Evolutionary conservation across 2,329 filamentous ascomycete genomes (phyloP).

Genomic region (Sporothrix brunneoviolacea): DNA sequence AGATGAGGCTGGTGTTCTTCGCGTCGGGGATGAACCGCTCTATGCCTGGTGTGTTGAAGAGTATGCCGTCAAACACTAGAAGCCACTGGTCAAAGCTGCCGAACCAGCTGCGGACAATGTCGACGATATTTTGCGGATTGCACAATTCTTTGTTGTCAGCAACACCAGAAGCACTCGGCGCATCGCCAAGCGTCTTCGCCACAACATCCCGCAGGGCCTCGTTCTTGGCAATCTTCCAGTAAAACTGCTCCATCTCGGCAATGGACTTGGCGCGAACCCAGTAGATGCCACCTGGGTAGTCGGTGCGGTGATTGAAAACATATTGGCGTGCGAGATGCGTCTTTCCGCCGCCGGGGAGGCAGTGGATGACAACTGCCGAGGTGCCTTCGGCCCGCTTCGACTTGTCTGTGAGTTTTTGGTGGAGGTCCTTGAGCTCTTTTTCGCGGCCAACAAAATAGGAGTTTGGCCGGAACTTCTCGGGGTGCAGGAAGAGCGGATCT

Average conservation of each 20-base stretch:
- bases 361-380: constrained; percentile 57
- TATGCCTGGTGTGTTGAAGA: constrained; percentile 52
- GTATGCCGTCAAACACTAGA: constrained; percentile 60
- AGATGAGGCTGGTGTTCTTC: constrained; percentile 57
- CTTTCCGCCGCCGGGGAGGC: constrained; percentile 61
- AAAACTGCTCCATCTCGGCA: constrained; percentile 53
- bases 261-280: constrained; percentile 60
- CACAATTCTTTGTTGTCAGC: constrained; percentile 19
- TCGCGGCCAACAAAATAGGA: constrained; percentile 56
- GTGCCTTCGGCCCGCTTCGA: constrained; percentile 50
- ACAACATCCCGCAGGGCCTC: constrained; percentile 39
- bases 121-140: constrained; percentile 43
- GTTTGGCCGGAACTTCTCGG: constrained; percentile 56
- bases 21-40: constrained; percentile 58
- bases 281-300: constrained; percentile 61
- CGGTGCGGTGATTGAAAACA: constrained; percentile 50
- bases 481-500: constrained; percentile 35
- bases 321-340: constrained; percentile 63
- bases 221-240: constrained; percentile 58
- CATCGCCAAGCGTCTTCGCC: constrained; percentile 31
- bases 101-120: constrained; percentile 55
- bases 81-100: constrained; percentile 57
- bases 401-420: constrained; percentile 51
- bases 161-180: not conserved
- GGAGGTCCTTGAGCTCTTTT: constrained; percentile 49